Conservation (phyloP, 2,329 filamentous ascomycete species). For the Talaromyces atroroseus region DNA sequence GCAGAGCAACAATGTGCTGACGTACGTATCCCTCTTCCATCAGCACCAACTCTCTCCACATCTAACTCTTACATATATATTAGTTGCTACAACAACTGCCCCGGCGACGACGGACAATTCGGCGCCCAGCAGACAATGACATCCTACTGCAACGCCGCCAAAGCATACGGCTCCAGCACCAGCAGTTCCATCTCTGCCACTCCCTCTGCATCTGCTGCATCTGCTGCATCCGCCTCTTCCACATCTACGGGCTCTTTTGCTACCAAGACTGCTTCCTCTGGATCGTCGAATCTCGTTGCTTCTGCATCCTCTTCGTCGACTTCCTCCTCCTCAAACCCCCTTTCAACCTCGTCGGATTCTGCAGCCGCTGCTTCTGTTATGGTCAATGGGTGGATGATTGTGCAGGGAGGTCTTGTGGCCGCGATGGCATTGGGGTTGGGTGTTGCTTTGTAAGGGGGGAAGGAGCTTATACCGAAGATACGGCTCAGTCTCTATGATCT, state of each 20-base stretch:
- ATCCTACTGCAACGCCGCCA: conserved; percentile 41
- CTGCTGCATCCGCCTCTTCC: background rate
- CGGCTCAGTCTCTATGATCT: background rate
- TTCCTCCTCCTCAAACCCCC: background rate
- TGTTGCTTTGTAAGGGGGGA: conserved; percentile 6
- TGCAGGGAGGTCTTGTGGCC: conserved; percentile 23
- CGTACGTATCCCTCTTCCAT: conserved; percentile 27
- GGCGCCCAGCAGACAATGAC: conserved; percentile 28
- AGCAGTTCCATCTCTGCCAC: conserved; percentile 10
- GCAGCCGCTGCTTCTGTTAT: conserved; percentile 13
- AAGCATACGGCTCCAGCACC: conserved; percentile 27
- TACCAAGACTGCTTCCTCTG: background rate
- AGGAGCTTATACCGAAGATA: background rate
- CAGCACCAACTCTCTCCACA: conserved; percentile 13
- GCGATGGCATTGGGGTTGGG: conserved; percentile 18
- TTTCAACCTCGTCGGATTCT: background rate
- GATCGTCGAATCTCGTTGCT: no score
- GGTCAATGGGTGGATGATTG: background rate
- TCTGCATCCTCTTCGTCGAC: background rate
- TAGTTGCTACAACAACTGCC: conserved; percentile 62
- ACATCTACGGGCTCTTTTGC: conserved; percentile 18
- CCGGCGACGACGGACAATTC: conserved; percentile 38
- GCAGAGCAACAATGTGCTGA: conserved; percentile 49
- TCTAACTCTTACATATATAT: background rate
- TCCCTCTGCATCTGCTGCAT: conserved; percentile 10